Evolutionary conservation across 805 yeast species (phyloP).

Genomic region (Candida berthetii): DNA sequence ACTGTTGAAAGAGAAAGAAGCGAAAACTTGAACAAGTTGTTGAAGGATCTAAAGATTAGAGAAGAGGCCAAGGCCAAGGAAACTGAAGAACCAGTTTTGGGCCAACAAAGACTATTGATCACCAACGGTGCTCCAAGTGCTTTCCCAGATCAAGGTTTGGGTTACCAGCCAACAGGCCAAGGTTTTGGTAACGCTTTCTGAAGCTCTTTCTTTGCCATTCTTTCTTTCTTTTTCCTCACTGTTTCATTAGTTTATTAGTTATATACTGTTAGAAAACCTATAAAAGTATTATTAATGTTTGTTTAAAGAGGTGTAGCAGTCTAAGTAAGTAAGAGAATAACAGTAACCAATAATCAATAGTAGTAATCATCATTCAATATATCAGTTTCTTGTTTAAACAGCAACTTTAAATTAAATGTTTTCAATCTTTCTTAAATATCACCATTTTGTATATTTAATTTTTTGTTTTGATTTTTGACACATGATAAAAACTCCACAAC

Average conservation of each 20-base stretch:
- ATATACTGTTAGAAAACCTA: not conserved
- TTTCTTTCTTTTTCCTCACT: not conserved
- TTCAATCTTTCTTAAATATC: no score
- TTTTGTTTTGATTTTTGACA: no score
- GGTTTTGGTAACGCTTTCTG: conserved; percentile 56
- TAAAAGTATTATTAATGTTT: not conserved
- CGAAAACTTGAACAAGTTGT: conserved; percentile 55
- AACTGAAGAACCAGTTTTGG: conserved; percentile 36
- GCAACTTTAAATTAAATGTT: no score
- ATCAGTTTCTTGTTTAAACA: no score
- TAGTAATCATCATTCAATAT: no score
- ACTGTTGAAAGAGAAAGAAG: conserved; percentile 78
- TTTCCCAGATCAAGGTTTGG: conserved; percentile 31
- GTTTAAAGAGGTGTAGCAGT: not conserved
- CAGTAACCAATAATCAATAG: no score
- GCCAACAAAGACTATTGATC: conserved; percentile 71
- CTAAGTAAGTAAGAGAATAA: no score
- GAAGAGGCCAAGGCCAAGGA: conserved; percentile 52
- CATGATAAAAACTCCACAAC: no score
- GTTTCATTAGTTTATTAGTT: not conserved
- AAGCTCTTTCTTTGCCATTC: not conserved
- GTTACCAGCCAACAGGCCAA: conserved; percentile 66
- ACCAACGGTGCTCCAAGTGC: conserved; percentile 59
- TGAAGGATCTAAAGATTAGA: conserved; percentile 66
- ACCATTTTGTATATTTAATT: no score